These are phyloP conservation scores for Cinchona pubescens DNA, from an alignment of 257 asterid species.

Conservation along the genomic window DNA sequence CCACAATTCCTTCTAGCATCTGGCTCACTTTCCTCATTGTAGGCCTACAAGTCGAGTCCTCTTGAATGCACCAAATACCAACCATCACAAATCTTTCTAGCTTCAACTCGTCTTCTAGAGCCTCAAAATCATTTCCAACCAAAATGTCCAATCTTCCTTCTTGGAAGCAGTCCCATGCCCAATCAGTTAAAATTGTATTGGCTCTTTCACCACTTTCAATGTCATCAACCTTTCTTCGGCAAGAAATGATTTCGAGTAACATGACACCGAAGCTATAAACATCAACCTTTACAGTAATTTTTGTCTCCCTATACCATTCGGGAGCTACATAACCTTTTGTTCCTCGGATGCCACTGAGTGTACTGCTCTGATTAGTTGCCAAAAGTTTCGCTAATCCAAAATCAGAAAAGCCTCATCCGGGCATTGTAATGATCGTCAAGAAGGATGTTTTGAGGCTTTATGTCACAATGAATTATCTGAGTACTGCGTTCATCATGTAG, in stretches of 20 bases:
- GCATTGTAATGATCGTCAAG: conserved; percentile 43
- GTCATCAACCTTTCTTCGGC: conserved; percentile 30
- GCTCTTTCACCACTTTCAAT: conserved; percentile 29
- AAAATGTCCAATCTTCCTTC: conserved; percentile 31
- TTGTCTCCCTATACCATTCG: conserved; percentile 53
- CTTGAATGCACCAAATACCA: conserved; percentile 70
- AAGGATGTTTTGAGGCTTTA: no score
- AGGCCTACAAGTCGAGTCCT: conserved; percentile 52
- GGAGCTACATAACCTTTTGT: conserved; percentile 68
- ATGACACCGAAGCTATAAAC: conserved; percentile 63
- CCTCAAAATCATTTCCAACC: conserved; percentile 41
- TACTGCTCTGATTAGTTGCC: conserved; percentile 41
- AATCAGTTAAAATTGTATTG: conserved; percentile 31
- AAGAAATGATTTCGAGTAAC: conserved; percentile 44
- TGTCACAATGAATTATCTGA: conserved; percentile 56
- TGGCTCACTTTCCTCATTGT: conserved; percentile 41
- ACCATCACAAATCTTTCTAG: conserved; percentile 48
- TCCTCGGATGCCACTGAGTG: conserved; percentile 42
- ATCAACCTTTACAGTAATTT: conserved; percentile 41
- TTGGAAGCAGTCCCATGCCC: conserved; percentile 48
- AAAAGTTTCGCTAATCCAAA: conserved; percentile 57
- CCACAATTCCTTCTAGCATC: conserved; percentile 63
- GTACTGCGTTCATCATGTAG: conserved; percentile 52
- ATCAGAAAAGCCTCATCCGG: conserved; percentile 52
- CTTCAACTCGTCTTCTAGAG: conserved; percentile 23